Conservation (phyloP, 1,139 yeast genomes). For the Zygotorulaspora mrakii region DNA sequence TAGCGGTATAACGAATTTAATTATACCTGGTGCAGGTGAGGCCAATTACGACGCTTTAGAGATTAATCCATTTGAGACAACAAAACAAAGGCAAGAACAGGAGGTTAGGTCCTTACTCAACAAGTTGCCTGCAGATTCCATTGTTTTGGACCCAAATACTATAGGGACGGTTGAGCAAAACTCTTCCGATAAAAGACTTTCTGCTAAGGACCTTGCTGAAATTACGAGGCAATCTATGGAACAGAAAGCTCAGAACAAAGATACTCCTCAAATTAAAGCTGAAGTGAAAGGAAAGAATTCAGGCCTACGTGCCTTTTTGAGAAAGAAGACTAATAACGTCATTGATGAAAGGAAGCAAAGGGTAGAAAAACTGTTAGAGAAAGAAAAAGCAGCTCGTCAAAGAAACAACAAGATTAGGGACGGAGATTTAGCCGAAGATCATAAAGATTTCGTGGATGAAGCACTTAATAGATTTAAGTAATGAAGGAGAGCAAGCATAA, state of each 20-base stretch:
- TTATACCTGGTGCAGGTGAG: constrained; percentile 97
- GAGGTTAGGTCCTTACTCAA: constrained; percentile 85
- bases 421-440: constrained; percentile 46
- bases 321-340: constrained; percentile 83
- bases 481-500: no score
- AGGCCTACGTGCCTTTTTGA: constrained; percentile 69
- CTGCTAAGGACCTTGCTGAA: constrained; percentile 56
- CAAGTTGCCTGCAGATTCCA: constrained; percentile 89
- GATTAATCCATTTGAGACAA: constrained; percentile 85
- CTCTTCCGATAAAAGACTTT: constrained; percentile 59
- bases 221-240: constrained; percentile 41
- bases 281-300: constrained; percentile 78
- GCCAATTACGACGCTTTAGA: constrained; percentile 96
- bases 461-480: constrained; percentile 35
- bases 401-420: constrained; percentile 46
- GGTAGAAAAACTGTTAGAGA: constrained; percentile 69
- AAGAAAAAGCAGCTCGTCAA: constrained; percentile 71
- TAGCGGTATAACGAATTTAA: constrained; percentile 70
- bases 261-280: constrained; percentile 50
- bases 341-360: constrained; percentile 84
- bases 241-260: constrained; percentile 39
- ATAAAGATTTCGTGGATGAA: constrained; percentile 36
- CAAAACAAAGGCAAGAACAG: constrained; percentile 88
- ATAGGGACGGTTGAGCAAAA: constrained; percentile 82
- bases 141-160: constrained; percentile 80